Evolutionary conservation across 345 rosid genomes (phyloP), one percentile per base, ranked within the genome.

Genomic region (Aurinia saxatilis): DNA sequence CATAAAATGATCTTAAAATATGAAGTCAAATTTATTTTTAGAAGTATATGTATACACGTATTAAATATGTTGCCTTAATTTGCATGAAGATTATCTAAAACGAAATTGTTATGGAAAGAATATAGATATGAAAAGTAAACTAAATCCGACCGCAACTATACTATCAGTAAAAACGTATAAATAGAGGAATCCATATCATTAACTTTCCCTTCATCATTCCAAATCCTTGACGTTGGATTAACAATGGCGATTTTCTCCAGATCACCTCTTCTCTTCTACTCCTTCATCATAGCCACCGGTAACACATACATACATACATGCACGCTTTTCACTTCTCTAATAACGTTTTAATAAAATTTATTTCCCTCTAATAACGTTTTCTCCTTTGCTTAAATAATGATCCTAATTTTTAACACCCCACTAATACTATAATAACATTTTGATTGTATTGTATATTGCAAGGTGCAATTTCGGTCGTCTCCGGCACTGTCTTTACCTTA

Each of bases 221-320:
- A 47, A n/a, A n/a, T n/a, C n/a, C n/a, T n/a, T n/a, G 13, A 47
- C 16, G 6, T 29, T 14, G 17, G 25, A 48, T 27, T 45, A 55
- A n/a, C 49, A 65, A 66, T 66, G 71, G 57, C 34, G 49, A 56
- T 18, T 47, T 37, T 18, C 49, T 66, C 57, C 6, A 8, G 40
- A 12, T 36, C 18, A 56, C 8, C 18, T 12, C 49, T 66, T 56
- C 63, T 66, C 57, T 56, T 56, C 16, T 8, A 56, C 56, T 66
- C 63, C 47, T 66, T 47, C 71, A 9, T 66, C 57, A 47, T 66
- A 9, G 41, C 63, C 6, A 17, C 63, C 36, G 40, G 63, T 66
- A 45, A 12, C 9, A 44, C 10, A 11, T 13, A 36, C n/a, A 36
- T 5, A 21, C 23, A 39, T 23, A 1, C 0, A 30, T 31, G 18